Conservation (phyloP, 2,329 filamentous ascomycete species). For the Aureobasidium sp. region DNA sequence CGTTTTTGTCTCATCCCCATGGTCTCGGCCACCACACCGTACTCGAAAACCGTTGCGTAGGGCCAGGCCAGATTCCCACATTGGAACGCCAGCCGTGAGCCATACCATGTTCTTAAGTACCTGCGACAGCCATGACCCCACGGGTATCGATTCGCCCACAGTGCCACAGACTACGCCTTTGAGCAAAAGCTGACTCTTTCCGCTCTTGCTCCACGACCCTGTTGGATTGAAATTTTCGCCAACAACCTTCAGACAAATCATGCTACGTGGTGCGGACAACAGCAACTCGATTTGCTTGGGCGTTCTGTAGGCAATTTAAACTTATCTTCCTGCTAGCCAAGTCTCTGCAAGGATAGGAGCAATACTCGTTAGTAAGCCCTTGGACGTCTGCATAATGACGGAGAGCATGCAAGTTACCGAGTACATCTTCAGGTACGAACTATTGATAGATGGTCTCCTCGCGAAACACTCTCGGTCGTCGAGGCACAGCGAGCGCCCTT, state of each 20-base stretch:
- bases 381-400: slow-evolving; percentile 5
- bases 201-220: not conserved
- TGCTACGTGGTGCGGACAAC: not conserved
- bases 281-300: not conserved
- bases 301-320: not conserved
- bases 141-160: not conserved
- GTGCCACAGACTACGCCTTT: not conserved
- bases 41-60: not conserved
- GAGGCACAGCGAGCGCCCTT: not conserved
- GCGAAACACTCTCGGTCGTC: not conserved
- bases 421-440: slow-evolving; percentile 1
- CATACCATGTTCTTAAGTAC: not conserved
- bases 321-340: not conserved
- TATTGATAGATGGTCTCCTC: not conserved
- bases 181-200: not conserved
- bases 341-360: not conserved
- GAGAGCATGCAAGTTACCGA: not conserved
- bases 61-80: slow-evolving; percentile 1
- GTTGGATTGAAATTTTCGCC: not conserved
- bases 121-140: slow-evolving; percentile 1
- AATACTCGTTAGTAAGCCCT: not conserved
- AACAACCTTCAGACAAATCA: not conserved
- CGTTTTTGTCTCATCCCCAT: not conserved
- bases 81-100: not conserved
- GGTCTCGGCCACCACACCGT: not conserved